phyloP scores from a whole-genome alignment of 2,329 filamentous ascomycete genomes.

The Tympanopsis confertula region DNA sequence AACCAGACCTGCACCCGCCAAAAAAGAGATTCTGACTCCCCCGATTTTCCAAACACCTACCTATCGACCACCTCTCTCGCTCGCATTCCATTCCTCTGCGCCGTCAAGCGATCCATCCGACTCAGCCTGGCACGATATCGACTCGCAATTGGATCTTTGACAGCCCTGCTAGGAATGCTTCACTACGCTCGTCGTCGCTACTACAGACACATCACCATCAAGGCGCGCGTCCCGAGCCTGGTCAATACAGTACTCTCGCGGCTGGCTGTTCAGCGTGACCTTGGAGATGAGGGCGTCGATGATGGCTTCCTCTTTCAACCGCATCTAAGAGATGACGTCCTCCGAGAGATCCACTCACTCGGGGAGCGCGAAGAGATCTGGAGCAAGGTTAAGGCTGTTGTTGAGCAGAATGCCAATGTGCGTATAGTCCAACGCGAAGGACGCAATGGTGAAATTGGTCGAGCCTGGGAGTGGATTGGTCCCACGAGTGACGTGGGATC shows the following conservation, averaged over 20 bases:
- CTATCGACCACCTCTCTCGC: slow-evolving; percentile 84
- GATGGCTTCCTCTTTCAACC: slow-evolving; percentile 79
- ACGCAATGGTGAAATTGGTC: slow-evolving; percentile 50
- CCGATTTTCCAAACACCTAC: slow-evolving; percentile 45
- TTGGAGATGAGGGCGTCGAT: slow-evolving; percentile 55
- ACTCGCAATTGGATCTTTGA: slow-evolving; percentile 65
- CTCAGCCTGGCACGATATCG: slow-evolving; percentile 77
- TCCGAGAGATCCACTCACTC: slow-evolving; percentile 70
- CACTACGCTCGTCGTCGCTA: slow-evolving; percentile 57
- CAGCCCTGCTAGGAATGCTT: slow-evolving; percentile 34
- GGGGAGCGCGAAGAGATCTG: slow-evolving; percentile 70
- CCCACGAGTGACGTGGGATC: slow-evolving; percentile 29
- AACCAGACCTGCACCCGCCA: slow-evolving; percentile 69
- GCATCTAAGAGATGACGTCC: slow-evolving; percentile 81
- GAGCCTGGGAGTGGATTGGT: slow-evolving; percentile 62
- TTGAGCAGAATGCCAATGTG: slow-evolving; percentile 90
- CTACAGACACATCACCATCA: slow-evolving; percentile 49
- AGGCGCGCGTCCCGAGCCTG: slow-evolving; percentile 64
- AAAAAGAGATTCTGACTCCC: slow-evolving; percentile 62
- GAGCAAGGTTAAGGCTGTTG: slow-evolving; percentile 69
- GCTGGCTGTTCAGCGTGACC: slow-evolving; percentile 72
- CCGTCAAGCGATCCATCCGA: slow-evolving; percentile 66
- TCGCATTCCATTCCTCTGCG: slow-evolving; percentile 75
- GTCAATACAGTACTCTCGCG: slow-evolving; percentile 77
- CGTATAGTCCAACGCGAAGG: slow-evolving; percentile 62